A percentile compares a stretch with the other conserved stretches of the same genome.
phyloP scores from a whole-genome alignment of 371 early-diverging fungal genomes.

The Mucor saturninus region DNA sequence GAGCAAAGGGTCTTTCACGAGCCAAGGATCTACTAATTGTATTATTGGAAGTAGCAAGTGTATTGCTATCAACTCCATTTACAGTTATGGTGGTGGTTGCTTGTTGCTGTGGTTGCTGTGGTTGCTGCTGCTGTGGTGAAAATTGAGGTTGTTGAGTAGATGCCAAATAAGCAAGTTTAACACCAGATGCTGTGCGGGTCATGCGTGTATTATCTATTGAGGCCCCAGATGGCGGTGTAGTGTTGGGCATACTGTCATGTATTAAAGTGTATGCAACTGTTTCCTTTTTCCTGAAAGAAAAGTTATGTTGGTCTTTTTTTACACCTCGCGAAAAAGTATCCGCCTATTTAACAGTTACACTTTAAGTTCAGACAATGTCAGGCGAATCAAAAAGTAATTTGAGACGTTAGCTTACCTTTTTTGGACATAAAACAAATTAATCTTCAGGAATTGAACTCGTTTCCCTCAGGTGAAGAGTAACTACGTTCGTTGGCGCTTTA shows the following conservation, averaged over 20 bases:
- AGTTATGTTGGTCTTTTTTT: too few species aligned
- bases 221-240: constrained; percentile 12
- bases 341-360: too few species aligned
- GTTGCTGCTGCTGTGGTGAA: not conserved
- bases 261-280: not conserved
- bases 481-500: too few species aligned
- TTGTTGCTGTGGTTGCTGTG: constrained; percentile 3
- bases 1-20: constrained; percentile 44
- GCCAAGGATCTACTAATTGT: constrained; percentile 28
- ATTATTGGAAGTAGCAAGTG: not conserved
- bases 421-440: too few species aligned
- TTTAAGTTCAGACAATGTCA: too few species aligned
- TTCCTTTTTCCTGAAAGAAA: too few species aligned
- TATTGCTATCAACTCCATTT: not conserved
- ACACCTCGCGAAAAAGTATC: too few species aligned
- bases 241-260: constrained; percentile 14
- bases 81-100: not conserved
- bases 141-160: constrained; percentile 12
- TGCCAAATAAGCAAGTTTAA: constrained; percentile 27
- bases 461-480: too few species aligned
- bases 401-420: too few species aligned
- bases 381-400: too few species aligned
- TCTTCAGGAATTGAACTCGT: too few species aligned
- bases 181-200: constrained; percentile 24
- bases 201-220: constrained; percentile 21